These are phyloP conservation scores for Penicillium sp. DNA, from an alignment of 2,329 filamentous ascomycete species.

Conservation along the genomic window DNA sequence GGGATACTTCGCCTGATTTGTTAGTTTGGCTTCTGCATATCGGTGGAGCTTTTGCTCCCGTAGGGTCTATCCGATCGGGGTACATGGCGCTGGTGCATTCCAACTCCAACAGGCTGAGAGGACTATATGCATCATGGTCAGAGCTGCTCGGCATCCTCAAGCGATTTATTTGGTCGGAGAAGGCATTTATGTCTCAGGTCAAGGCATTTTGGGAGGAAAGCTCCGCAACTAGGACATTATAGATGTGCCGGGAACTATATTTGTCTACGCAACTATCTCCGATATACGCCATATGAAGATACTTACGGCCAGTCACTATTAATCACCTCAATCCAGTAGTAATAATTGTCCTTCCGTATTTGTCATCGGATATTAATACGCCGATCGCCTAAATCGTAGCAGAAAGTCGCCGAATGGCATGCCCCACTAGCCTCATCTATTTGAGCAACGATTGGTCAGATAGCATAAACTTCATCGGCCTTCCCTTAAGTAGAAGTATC, in stretches of 20 bases:
- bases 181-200: slow-evolving; percentile 37
- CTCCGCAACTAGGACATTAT: neutral
- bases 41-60: slow-evolving; percentile 44
- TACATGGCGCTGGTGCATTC: slow-evolving; percentile 30
- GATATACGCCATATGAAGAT: neutral
- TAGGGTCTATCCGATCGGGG: slow-evolving; percentile 29
- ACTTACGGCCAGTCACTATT: neutral
- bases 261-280: neutral
- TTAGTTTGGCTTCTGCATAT: slow-evolving; percentile 44
- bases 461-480: neutral
- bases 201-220: slow-evolving; percentile 37
- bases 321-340: neutral
- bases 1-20: slow-evolving; percentile 39
- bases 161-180: slow-evolving; percentile 48
- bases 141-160: slow-evolving; percentile 36
- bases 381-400: neutral
- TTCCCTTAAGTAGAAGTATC: slow-evolving; percentile 5
- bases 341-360: neutral
- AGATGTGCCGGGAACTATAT: neutral
- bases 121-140: slow-evolving; percentile 35
- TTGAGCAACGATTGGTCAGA: neutral
- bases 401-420: neutral
- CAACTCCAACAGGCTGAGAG: neutral
- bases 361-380: neutral
- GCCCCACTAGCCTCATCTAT: neutral